A percentile compares a stretch with the other conserved stretches of the same genome.
These are phyloP conservation scores for Bipolaris zeicola DNA, from an alignment of 2,329 filamentous ascomycete species.

Conservation along the genomic window DNA sequence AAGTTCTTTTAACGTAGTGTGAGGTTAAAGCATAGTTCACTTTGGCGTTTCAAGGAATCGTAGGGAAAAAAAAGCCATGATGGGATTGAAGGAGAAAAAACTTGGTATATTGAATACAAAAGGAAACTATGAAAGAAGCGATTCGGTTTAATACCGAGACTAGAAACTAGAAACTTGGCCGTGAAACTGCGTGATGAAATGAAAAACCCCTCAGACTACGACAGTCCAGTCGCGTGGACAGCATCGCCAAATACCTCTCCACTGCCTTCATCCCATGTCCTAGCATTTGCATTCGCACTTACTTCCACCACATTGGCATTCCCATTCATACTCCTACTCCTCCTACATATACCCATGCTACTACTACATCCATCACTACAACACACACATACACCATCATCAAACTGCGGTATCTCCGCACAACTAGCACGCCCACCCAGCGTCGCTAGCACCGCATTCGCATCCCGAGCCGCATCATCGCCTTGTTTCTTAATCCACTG, in stretches of 20 bases:
- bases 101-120: too few species aligned
- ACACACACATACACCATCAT: neutral
- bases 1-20: neutral
- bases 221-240: neutral
- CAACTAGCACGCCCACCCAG: neutral
- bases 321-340: neutral
- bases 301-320: neutral
- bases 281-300: neutral
- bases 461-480: conserved; percentile 19
- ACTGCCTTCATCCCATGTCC: too few species aligned
- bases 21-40: too few species aligned
- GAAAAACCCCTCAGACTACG: neutral
- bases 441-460: conserved; percentile 21
- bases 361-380: neutral
- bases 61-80: too few species aligned
- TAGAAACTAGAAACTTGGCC: neutral
- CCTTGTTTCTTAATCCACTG: conserved; percentile 35
- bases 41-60: too few species aligned
- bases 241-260: too few species aligned
- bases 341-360: neutral
- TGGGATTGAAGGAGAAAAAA: too few species aligned
- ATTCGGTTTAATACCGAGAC: neutral
- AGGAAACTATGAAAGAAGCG: neutral
- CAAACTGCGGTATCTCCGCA: neutral
- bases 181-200: neutral